Percentiles rank a stretch among this genome's conserved stretches.
Evolutionary conservation across 1,139 yeast species (phyloP).

Genomic region (Suhomyces maxii): DNA sequence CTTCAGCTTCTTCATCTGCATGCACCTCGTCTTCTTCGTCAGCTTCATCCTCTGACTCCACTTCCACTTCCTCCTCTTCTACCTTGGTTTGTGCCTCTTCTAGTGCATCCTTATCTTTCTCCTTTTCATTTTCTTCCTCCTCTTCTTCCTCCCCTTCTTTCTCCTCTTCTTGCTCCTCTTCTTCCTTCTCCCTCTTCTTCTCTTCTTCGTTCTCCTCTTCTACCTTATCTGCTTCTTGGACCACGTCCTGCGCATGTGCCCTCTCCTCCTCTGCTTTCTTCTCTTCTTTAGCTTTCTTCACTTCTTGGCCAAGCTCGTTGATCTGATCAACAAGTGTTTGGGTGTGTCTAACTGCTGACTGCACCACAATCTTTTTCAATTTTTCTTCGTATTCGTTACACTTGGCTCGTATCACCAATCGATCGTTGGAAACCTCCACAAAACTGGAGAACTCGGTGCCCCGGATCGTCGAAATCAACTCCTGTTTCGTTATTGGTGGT

Average conservation of each 20-base stretch:
- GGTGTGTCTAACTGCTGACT: conserved; percentile 27
- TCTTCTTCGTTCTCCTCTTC: conserved; percentile 1
- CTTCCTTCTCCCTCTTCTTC: conserved; percentile 3
- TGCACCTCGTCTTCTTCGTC: not conserved
- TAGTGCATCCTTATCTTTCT: conserved; percentile 1
- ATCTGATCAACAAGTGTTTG: conserved; percentile 27
- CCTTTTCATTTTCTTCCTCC: not conserved
- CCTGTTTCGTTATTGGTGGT: conserved; percentile 10
- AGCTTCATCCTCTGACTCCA: not conserved
- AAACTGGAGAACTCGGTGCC: conserved; percentile 19
- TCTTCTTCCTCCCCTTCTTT: conserved; percentile 1
- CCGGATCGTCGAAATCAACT: conserved; percentile 13
- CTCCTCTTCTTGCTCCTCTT: conserved; percentile 2
- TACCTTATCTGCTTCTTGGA: conserved; percentile 3
- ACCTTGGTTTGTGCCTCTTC: not conserved
- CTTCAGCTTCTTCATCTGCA: not conserved
- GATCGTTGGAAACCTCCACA: conserved; percentile 19
- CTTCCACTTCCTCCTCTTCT: not conserved
- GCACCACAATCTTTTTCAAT: conserved; percentile 29
- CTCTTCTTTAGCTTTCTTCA: conserved; percentile 1
- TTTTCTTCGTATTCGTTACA: conserved; percentile 17
- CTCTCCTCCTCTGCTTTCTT: not conserved
- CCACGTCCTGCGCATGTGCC: conserved; percentile 3
- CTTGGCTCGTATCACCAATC: conserved; percentile 18
- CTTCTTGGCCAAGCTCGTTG: conserved; percentile 22